Base-by-base conservation (phyloP, 2,329 filamentous ascomycete genomes). In the Neurospora sp. region DNA sequence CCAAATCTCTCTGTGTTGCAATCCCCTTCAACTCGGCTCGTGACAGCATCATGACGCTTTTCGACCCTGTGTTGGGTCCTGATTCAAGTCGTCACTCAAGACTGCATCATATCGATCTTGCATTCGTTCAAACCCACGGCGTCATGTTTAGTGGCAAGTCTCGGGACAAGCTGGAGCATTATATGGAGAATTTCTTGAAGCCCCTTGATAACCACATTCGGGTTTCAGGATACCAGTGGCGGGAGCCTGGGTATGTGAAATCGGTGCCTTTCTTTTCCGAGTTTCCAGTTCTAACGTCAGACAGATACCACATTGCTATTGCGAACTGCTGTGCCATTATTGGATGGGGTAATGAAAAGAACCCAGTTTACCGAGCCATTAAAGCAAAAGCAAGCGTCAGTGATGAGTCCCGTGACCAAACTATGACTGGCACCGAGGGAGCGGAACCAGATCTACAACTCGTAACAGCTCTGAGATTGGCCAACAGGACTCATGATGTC, bases 11-110 rank as follows among this genome's bases (percentile, higher is more conserved):
- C 0, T 91, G 88, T 38, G 91, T 91, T 0, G 82, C 87, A 0
- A 84, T 88, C 2, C 89, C 89, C 0, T 95, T 95, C 71, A 77
- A 79, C 0, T 89, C 88, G n/a, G 88, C 91, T 0, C 84, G 86
- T 5, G 90, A 93, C 67, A 91, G 86, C 0, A 88, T 94, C 43
- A 83, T 90, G 77, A 92, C 90, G 0, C 78, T 94, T 0, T 90
- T 94, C 68, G 86, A 89, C 3, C 87, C 87, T 0, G 79, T 89
- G 0, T 73, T 90, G 4, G 39, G 76, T 73, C 43, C 68, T 7
- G 68, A 73, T 39, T 70, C 73, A 1, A 76, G 72, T 36, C 75
- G 78, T n/a, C 77, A 81, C 23, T 77, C 78, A 2, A 77, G 81
- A 23, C 74, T 84, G 0, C 76, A 77, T 3, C 73, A 82, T 1